Conservation (phyloP, 2,329 filamentous ascomycete species). For the Sporothrix euskadiensis region DNA sequence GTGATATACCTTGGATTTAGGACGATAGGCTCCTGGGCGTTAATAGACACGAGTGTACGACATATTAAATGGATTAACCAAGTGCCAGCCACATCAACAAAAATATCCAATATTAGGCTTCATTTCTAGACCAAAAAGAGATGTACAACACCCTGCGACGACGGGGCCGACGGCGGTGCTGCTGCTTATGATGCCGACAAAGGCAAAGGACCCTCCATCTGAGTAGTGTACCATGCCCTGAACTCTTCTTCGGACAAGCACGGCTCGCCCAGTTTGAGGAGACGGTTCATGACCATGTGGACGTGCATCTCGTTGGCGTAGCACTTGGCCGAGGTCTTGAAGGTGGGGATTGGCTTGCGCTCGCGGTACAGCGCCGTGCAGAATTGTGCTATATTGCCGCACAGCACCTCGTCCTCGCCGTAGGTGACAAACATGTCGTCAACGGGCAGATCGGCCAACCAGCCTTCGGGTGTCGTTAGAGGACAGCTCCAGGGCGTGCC, state of each 20-base stretch:
- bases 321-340: background rate
- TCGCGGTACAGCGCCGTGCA: background rate
- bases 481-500: constrained; percentile 20
- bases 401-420: constrained; percentile 22
- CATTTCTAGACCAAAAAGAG: too few relatives aligned
- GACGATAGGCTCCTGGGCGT: background rate
- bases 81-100: background rate
- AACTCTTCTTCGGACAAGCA: constrained; percentile 22
- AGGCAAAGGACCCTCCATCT: background rate
- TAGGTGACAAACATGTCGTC: constrained; percentile 25
- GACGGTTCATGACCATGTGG: constrained; percentile 26
- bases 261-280: constrained; percentile 13
- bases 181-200: background rate
- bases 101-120: too few relatives aligned
- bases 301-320: constrained; percentile 24
- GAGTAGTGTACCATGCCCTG: constrained; percentile 34
- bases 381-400: background rate
- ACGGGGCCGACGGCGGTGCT: background rate
- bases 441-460: constrained; percentile 24
- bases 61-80: background rate
- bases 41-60: background rate
- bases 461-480: background rate
- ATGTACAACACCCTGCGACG: background rate
- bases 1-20: background rate
- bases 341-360: background rate